phyloP scores from a whole-genome alignment of 176 grass and related monocot species.

The Aegilops umbellulata region DNA sequence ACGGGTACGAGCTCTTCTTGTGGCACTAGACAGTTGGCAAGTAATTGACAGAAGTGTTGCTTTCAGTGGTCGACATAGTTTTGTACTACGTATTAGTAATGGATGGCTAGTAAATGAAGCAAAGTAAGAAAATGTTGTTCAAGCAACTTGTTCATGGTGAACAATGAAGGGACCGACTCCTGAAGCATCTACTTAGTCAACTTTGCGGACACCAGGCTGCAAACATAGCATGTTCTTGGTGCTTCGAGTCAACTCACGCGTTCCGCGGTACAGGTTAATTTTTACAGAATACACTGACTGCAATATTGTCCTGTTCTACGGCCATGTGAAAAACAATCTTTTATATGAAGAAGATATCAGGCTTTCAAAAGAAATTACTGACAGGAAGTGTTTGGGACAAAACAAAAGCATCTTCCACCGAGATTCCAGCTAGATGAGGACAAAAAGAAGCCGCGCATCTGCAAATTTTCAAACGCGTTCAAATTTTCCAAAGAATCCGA shows the following conservation, averaged over 20 bases:
- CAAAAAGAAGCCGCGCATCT: not conserved
- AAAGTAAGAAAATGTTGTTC: not conserved
- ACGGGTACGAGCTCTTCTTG: not conserved
- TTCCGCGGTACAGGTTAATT: not conserved
- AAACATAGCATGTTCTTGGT: conserved; percentile 11
- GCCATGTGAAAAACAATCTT: not conserved
- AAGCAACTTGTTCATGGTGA: not conserved
- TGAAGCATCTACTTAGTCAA: conserved; percentile 5
- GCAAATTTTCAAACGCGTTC: conserved; percentile 5
- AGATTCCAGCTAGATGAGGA: conserved; percentile 15
- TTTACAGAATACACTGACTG: not conserved
- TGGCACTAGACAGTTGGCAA: conserved; percentile 25
- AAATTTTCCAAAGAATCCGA: not conserved
- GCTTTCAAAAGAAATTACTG: not conserved
- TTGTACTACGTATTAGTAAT: not conserved
- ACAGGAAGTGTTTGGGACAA: not conserved
- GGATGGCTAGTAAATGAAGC: not conserved
- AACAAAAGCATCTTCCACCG: conserved; percentile 11
- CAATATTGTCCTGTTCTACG: not conserved
- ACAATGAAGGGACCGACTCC: not conserved
- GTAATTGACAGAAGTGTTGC: conserved; percentile 22
- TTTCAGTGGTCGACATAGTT: conserved; percentile 15
- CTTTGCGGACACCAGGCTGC: not conserved
- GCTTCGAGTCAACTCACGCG: conserved; percentile 25
- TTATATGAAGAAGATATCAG: not conserved